Percentiles rank a stretch among this genome's conserved stretches.
Conservation (phyloP, 345 rosid genomes). For the Camelina sativa region DNA sequence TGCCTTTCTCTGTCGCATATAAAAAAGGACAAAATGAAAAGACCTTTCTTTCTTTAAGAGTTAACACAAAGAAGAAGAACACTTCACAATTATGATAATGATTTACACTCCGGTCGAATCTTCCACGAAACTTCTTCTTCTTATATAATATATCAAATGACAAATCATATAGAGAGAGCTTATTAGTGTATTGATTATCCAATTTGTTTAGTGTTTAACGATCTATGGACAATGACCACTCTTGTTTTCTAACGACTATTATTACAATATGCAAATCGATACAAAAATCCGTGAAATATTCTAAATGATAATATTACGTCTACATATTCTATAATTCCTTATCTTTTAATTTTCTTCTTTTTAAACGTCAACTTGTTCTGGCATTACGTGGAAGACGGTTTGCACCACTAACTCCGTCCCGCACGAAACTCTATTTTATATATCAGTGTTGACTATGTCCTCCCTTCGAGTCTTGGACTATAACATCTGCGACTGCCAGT, state of each 20-base stretch:
- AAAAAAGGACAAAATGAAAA: slow-evolving; percentile 16
- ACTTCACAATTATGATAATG: background rate
- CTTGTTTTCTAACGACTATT: slow-evolving; percentile 4
- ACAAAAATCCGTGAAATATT: background rate
- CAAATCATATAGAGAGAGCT: background rate
- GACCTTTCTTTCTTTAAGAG: background rate
- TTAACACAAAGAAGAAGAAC: background rate
- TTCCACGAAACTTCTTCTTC: slow-evolving; percentile 8
- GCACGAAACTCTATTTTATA: background rate
- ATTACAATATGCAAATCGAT: background rate
- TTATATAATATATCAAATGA: background rate
- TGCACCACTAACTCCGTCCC: slow-evolving; percentile 17
- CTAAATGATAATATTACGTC: background rate
- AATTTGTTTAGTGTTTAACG: background rate
- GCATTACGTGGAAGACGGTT: slow-evolving; percentile 26
- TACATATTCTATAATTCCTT: background rate
- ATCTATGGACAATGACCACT: background rate
- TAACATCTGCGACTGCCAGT: too few species aligned
- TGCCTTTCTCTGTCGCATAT: background rate
- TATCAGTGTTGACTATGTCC: background rate
- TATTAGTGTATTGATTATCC: slow-evolving; percentile 7
- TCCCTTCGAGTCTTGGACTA: background rate
- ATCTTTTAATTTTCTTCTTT: background rate
- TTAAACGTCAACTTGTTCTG: slow-evolving; percentile 18
- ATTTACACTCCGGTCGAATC: background rate